Conservation (phyloP, 1,139 yeast species). For the Casaregolazyma suthepensis region DNA sequence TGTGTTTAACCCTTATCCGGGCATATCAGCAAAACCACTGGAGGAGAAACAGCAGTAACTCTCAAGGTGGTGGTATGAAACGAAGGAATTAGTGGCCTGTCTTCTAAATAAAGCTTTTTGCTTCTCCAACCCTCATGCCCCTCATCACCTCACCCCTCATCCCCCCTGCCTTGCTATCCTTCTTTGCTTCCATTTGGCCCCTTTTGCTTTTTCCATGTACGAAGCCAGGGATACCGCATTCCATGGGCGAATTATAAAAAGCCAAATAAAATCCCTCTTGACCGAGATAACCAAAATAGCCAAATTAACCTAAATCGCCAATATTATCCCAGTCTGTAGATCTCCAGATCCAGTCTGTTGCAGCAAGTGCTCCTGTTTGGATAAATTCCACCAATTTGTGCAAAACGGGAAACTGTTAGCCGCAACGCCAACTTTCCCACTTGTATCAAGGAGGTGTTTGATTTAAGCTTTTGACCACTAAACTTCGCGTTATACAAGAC, state of each 20-base stretch:
- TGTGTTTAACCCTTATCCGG: background rate
- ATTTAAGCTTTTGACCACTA: background rate
- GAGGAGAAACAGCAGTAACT: too few species aligned
- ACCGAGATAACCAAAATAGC: background rate
- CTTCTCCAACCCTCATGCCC: too few species aligned
- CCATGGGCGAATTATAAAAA: background rate
- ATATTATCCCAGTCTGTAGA: background rate
- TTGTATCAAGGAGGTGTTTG: background rate
- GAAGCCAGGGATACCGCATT: background rate
- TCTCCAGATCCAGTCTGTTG: background rate
- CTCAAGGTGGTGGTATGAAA: too few species aligned
- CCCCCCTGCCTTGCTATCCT: background rate
- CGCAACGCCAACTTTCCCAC: background rate
- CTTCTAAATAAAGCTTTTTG: too few species aligned
- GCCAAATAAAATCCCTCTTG: background rate
- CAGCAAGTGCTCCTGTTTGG: background rate
- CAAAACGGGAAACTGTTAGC: background rate
- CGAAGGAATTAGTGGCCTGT: too few species aligned
- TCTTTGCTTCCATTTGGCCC: background rate
- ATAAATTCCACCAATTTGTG: background rate
- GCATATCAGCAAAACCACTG: too few species aligned
- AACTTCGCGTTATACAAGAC: background rate
- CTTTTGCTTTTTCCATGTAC: background rate
- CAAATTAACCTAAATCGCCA: background rate
- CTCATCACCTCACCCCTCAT: too few species aligned